Base-by-base conservation (phyloP, 164 flowering plant genomes). In the Piper longum region DNA sequence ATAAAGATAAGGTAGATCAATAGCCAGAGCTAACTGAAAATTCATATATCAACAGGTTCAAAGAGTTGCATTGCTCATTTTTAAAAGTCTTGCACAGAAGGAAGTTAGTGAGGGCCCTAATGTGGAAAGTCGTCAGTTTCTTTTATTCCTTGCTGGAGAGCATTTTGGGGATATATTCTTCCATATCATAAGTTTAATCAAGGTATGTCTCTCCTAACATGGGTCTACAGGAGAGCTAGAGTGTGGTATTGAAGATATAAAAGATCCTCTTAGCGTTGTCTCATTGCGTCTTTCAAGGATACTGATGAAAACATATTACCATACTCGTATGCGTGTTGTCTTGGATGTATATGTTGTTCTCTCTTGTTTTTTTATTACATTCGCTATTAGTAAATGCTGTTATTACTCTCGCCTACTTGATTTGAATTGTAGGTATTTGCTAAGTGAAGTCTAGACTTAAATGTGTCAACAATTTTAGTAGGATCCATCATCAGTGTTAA, bases 11-110 rank as follows among this genome's bases (percentile, higher is more conserved):
- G 42, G 62, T 57, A 16, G 59, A 56, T 17, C 4, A 48, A 9
- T 2, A 9, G 7, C 36, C 26, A 8, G 7, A 11, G 12, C 11
- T 41, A 57, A 57, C 16, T 57, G 41, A 12, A 26, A 36, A 16
- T 60, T 69, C 9, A 18, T 62, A 14, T 61, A 36, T 44, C 4
- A 40, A 42, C 81, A 95, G 99, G 91, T 90, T 73, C 92, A 78
- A 73, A 77, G 79, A 54, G 76, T 83, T 71, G 91, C 81, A 2
- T 78, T 88, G 80, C 89, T 83, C 76, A 84, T 83, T 57, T 73
- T 91, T 39, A 85, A 82, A 77, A 73, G 73, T 67, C 60, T 79
- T 64, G 68, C 77, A 52, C 95, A 85, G 66, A 86, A 61, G 70
- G 76, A 77, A 65, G 72, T 72, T 48, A 71, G 69, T 43, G 67